phyloP scores from a whole-genome alignment of 2,329 filamentous ascomycete genomes.

The Venturia carpophila region DNA sequence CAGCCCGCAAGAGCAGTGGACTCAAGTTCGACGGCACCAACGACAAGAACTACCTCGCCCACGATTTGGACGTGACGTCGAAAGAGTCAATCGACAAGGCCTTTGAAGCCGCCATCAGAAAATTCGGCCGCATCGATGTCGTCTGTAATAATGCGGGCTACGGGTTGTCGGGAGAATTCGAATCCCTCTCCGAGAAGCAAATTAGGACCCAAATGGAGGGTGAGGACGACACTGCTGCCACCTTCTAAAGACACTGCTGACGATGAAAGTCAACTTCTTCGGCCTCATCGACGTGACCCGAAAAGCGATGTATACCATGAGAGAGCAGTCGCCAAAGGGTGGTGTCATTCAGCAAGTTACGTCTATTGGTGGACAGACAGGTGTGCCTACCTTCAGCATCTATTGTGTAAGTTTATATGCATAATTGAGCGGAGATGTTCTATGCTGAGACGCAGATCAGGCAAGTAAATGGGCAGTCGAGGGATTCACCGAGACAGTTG shows the following conservation, averaged over 20 bases:
- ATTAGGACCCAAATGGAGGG: slow-evolving; percentile 47
- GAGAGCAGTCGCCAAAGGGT: slow-evolving; percentile 40
- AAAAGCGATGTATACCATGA: slow-evolving; percentile 38
- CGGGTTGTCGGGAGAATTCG: slow-evolving; percentile 46
- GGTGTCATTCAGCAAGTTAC: slow-evolving; percentile 50
- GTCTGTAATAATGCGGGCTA: slow-evolving; percentile 57
- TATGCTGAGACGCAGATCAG: slow-evolving; percentile 22
- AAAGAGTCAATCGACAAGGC: slow-evolving; percentile 38
- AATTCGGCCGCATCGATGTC: slow-evolving; percentile 51
- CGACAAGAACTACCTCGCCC: slow-evolving; percentile 41
- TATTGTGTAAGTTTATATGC: slow-evolving; percentile 23
- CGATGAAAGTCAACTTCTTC: slow-evolving; percentile 46
- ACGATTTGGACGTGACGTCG: slow-evolving; percentile 48
- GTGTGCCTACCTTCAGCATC: slow-evolving; percentile 35
- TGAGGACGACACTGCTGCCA: slow-evolving; percentile 37
- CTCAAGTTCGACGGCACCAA: slow-evolving; percentile 33
- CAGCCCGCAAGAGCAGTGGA: slow-evolving; percentile 39
- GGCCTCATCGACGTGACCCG: slow-evolving; percentile 48
- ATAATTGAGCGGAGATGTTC: background rate
- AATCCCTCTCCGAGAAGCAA: slow-evolving; percentile 43
- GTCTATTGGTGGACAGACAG: slow-evolving; percentile 44
- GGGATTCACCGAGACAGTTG: slow-evolving; percentile 40
- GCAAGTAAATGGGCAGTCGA: slow-evolving; percentile 42
- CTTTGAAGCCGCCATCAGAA: slow-evolving; percentile 38
- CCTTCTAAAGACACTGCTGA: slow-evolving; percentile 49